Evolutionary conservation across 768 basidiomycete species (phyloP), one percentile per base, ranked within the genome.

Genomic region (Pisolithus microcarpus): DNA sequence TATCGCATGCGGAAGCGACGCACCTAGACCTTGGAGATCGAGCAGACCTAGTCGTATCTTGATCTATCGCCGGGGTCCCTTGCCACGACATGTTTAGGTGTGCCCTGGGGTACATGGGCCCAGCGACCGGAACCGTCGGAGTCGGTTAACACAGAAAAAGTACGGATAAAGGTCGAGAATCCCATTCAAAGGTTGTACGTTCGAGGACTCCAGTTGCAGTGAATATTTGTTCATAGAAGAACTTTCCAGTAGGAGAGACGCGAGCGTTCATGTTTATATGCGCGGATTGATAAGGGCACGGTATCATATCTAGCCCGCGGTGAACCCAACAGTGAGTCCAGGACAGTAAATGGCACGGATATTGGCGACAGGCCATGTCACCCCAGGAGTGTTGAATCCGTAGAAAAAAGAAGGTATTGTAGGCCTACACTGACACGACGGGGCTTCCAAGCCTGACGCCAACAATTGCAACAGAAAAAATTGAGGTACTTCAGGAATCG

Each of bases 121-220:
- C 21, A 23, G 21, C 21, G 21, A 23, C 21, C 4, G 21, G 21
- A 23, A 18, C 21, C 9, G 8, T 11, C 36, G 44, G 52, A 47
- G 24, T 48, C 45, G 49, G 52, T 34, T 15, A 28, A n/a, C 39
- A 42, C 38, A 36, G 44, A 8, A 46, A 26, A 37, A 9, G 6
- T 28, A 30, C 1, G 21, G 21, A 23, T 23, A 23, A 23, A 11
- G 5, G 11, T 43, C 16, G 7, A n/a, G 31, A 43, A 16, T 66
- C 78, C 48, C 58, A 82, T 80, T 81, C 9, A 79, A 80, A 5
- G 90, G 21, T 91, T 0, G 84, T 87, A 42, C 90, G 82, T 62
- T 95, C 92, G 61, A 92, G 94, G 16, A 95, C 80, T 58, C 90
- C 86, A 0, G 89, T 89, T 0, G 91, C 78, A 7, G 91, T 82